Evolutionary conservation across 106 monocot genomes (phyloP).

Genomic region (Gastrodia elata): DNA sequence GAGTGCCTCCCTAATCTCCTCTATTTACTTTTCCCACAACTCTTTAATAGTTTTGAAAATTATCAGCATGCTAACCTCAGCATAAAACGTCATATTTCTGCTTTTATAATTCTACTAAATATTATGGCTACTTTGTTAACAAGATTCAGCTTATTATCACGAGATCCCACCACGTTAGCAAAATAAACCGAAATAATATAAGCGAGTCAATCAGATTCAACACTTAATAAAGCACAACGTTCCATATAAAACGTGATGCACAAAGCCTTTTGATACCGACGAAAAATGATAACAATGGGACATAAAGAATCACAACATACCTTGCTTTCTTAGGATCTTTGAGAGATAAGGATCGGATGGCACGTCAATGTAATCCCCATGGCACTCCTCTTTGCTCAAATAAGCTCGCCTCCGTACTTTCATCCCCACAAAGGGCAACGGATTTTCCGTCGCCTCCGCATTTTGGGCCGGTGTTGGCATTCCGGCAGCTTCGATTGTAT

Average conservation of each 20-base stretch:
- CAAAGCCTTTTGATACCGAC: not conserved
- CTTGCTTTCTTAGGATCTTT: slow-evolving; percentile 63
- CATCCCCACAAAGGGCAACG: slow-evolving; percentile 34
- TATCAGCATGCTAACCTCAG: not conserved
- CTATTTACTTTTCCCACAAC: not conserved
- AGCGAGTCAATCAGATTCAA: not conserved
- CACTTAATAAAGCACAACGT: not conserved
- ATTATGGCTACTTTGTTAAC: not conserved
- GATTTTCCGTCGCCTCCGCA: slow-evolving; percentile 6
- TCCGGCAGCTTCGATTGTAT: not conserved
- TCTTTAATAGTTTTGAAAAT: not conserved
- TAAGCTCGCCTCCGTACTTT: slow-evolving; percentile 42
- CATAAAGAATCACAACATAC: slow-evolving; percentile 11
- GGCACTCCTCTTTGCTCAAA: slow-evolving; percentile 17
- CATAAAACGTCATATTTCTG: not conserved
- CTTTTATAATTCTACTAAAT: not conserved
- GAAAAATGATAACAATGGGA: not conserved
- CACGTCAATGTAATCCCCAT: slow-evolving; percentile 65
- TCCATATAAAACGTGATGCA: not conserved
- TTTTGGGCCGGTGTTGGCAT: not conserved
- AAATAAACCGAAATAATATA: not conserved
- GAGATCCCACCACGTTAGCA: not conserved
- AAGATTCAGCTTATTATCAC: not conserved
- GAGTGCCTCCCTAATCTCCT: too few species aligned
- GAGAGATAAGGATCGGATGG: slow-evolving; percentile 42